phyloP scores from a whole-genome alignment of 805 yeast genomes.

The Maudiozyma bulderi region DNA sequence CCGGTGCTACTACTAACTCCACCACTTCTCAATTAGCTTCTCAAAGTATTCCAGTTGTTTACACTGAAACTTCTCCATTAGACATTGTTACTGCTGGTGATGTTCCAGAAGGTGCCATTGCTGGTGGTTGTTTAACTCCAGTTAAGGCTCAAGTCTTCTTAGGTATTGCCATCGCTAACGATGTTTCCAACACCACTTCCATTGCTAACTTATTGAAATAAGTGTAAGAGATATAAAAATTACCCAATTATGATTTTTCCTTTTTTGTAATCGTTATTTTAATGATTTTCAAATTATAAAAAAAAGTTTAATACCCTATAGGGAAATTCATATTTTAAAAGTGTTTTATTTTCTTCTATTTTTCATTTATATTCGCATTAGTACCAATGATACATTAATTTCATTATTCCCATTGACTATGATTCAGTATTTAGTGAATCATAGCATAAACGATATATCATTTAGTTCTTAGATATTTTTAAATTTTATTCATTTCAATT shows the following conservation, averaged over 20 bases:
- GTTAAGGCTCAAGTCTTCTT: conserved; percentile 25
- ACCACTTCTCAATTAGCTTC: conserved; percentile 12
- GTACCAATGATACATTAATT: not conserved
- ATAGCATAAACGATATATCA: not conserved
- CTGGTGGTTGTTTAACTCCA: conserved; percentile 27
- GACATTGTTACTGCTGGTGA: conserved; percentile 11
- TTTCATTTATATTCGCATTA: not conserved
- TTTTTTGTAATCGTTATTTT: not conserved
- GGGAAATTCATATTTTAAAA: not conserved
- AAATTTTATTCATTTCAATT: not conserved
- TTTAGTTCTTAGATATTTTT: not conserved
- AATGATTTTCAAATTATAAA: no score
- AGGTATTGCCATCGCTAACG: conserved; percentile 23
- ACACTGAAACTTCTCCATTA: conserved; percentile 17
- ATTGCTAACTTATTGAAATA: conserved; percentile 1
- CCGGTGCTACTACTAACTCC: conserved; percentile 14
- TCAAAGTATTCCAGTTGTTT: conserved; percentile 20
- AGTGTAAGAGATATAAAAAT: not conserved
- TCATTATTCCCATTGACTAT: not conserved
- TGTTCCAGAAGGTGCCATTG: conserved; percentile 22
- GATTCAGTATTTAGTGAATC: no score
- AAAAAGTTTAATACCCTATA: not conserved
- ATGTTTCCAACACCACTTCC: conserved; percentile 8
- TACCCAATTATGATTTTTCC: not conserved
- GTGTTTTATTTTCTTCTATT: not conserved